A percentile compares a stretch with the other conserved stretches of the same genome.
These are phyloP conservation scores for Tuber calosporum DNA, from an alignment of 495 filamentous ascomycete genomes.

Conservation along the genomic window DNA sequence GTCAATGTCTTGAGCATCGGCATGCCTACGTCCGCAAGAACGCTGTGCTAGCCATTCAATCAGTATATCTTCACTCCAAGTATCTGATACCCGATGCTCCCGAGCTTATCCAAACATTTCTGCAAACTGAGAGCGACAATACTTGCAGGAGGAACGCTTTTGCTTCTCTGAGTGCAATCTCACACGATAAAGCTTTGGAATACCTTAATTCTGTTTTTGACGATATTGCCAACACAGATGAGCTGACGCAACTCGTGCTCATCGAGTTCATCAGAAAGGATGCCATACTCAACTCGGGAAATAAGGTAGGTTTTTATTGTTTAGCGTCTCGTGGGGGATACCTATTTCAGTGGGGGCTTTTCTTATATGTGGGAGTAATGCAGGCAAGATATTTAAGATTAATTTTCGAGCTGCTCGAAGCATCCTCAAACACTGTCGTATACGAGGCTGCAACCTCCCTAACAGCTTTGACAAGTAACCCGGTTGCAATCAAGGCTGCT, in stretches of 20 bases:
- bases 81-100: constrained; percentile 91
- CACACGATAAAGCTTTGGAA: constrained; percentile 83
- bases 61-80: constrained; percentile 86
- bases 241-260: constrained; percentile 85
- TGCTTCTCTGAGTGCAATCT: constrained; percentile 80
- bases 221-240: constrained; percentile 86
- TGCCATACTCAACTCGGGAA: constrained; percentile 85
- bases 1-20: constrained; percentile 85
- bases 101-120: constrained; percentile 81
- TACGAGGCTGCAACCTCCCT: constrained; percentile 99
- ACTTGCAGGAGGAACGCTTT: constrained; percentile 99
- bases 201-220: constrained; percentile 90
- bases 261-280: constrained; percentile 97
- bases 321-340: background rate
- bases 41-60: constrained; percentile 87
- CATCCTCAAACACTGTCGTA: constrained; percentile 84
- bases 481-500: constrained; percentile 94
- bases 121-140: constrained; percentile 83
- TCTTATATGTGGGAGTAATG: constrained; percentile 42
- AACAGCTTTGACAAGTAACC: constrained; percentile 88
- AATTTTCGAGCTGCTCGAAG: constrained; percentile 95
- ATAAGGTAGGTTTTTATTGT: constrained; percentile 60
- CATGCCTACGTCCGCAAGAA: constrained; percentile 98
- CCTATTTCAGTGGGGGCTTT: constrained; percentile 2
- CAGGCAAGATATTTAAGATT: constrained; percentile 83